These are phyloP conservation scores for Seiridium unicorne DNA, from an alignment of 2,329 filamentous ascomycete genomes.

Conservation along the genomic window DNA sequence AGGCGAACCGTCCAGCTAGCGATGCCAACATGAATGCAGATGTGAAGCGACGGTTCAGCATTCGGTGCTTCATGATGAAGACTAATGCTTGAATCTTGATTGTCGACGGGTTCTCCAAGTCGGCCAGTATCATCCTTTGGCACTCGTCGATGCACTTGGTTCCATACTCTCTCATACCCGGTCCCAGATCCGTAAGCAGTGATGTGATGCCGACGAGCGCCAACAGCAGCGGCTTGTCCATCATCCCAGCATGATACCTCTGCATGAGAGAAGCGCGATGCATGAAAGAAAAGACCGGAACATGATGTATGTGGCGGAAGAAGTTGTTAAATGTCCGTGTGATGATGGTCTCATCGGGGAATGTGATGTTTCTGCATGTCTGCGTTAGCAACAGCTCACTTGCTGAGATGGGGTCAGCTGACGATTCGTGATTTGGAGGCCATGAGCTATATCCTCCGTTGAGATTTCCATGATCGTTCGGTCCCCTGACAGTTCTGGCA, in stretches of 20 bases:
- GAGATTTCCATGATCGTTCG: slow-evolving; percentile 6
- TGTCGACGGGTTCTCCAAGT: slow-evolving; percentile 54
- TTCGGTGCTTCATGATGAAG: slow-evolving; percentile 45
- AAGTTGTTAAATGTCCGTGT: slow-evolving; percentile 54
- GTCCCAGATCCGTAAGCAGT: slow-evolving; percentile 53
- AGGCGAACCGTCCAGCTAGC: slow-evolving; percentile 44
- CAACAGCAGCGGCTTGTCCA: slow-evolving; percentile 52
- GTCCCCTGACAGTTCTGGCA: slow-evolving; percentile 22
- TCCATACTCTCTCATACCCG: slow-evolving; percentile 50
- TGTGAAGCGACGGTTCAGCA: slow-evolving; percentile 42
- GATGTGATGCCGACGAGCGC: slow-evolving; percentile 56
- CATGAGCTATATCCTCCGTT: slow-evolving; percentile 34
- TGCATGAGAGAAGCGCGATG: slow-evolving; percentile 61
- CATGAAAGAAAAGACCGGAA: slow-evolving; percentile 57
- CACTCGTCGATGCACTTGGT: slow-evolving; percentile 54
- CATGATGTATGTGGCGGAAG: slow-evolving; percentile 58
- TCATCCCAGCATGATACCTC: slow-evolving; percentile 54
- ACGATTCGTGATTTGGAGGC: slow-evolving; percentile 25
- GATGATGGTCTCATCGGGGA: slow-evolving; percentile 43
- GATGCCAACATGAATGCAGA: slow-evolving; percentile 47
- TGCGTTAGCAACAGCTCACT: slow-evolving; percentile 41
- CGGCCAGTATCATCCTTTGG: slow-evolving; percentile 49
- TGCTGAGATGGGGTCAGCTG: slow-evolving; percentile 22
- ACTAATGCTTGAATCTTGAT: slow-evolving; percentile 50
- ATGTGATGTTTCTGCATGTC: slow-evolving; percentile 35